phyloP scores from a whole-genome alignment of 495 filamentous ascomycete genomes.

The Penicillium roqueforti region DNA sequence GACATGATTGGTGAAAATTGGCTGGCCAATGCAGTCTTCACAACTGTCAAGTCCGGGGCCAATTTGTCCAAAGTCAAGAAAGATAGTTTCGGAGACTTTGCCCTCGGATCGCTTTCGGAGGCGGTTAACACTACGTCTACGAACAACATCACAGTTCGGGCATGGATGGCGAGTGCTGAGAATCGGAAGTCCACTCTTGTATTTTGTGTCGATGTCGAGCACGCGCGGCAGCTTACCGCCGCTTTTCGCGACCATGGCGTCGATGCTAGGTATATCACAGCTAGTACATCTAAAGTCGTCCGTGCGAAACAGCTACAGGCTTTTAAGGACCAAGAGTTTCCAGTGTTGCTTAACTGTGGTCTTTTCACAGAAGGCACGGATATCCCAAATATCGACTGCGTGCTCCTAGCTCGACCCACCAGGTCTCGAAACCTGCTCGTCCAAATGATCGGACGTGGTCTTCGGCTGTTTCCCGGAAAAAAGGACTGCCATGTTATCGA shows the following conservation, averaged over 20 bases:
- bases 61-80: conserved; percentile 67
- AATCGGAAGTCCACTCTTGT: conserved; percentile 80
- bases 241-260: conserved; percentile 72
- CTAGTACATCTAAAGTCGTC: conserved; percentile 61
- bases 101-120: conserved; percentile 62
- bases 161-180: conserved; percentile 75
- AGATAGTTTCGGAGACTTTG: conserved; percentile 72
- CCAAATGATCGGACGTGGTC: conserved; percentile 96
- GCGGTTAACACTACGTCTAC: conserved; percentile 73
- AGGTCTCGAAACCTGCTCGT: conserved; percentile 84
- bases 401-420: conserved; percentile 85
- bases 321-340: conserved; percentile 73
- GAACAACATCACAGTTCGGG: conserved; percentile 76
- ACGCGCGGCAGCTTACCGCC: conserved; percentile 67
- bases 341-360: conserved; percentile 90
- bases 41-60: conserved; percentile 77
- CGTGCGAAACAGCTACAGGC: conserved; percentile 64
- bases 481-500: conserved; percentile 92
- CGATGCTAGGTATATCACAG: conserved; percentile 80
- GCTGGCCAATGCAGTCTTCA: conserved; percentile 85
- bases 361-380: conserved; percentile 97
- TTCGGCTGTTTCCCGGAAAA: conserved; percentile 78
- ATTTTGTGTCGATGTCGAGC: conserved; percentile 86
- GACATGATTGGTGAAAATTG: conserved; percentile 92
- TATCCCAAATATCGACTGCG: conserved; percentile 94